Evolutionary conservation across 805 yeast species (phyloP), one percentile per base, ranked within the genome.

Genomic region (Metschnikowia corniflorae): DNA sequence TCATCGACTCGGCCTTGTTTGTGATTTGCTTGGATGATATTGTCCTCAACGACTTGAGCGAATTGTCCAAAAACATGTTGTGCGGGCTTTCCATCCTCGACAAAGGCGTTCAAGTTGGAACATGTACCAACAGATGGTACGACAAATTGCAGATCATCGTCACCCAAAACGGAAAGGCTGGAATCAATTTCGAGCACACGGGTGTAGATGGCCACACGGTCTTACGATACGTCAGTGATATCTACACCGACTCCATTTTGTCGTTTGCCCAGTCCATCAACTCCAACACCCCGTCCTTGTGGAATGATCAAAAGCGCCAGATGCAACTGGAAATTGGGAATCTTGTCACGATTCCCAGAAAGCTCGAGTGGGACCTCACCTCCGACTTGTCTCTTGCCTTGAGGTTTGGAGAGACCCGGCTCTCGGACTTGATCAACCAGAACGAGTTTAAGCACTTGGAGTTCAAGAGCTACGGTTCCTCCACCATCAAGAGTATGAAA

Each of bases 201-300:
- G 96, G 96, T 49, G 94, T 88, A 18, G 97, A 88, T 61, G 97
- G 97, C 39, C 96, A 88, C 59, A 88, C 97, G 0, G 95, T 88
- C 4, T 65, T 88, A 47, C 65, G 96, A 46, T 82, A 84, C 65
- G 95, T 87, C 10, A 78, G 87, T 26, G 96, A 88, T 59, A 84
- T 88, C 37, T 88, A 88, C 57, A 88, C 96, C 0, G 97, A 88
- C 57, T 82, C 95, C 1, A 86, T 88, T 35, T 66, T 88, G 43
- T 75, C 89, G 32, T 88, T 87, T 70, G 96, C 96, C 7, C 80
- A 76, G 51, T 73, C 84, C 10, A 87, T 88, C 51, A 86, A 88
- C 49, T 76, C 77, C 43, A 80, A 81, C 43, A 69, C 86, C 2
- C 91, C 91, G 2, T 75, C 84, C 5, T 63, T 84, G 31, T 84